Base-by-base conservation (phyloP, 2,329 filamentous ascomycete species). In the Ophiostoma quercus region DNA sequence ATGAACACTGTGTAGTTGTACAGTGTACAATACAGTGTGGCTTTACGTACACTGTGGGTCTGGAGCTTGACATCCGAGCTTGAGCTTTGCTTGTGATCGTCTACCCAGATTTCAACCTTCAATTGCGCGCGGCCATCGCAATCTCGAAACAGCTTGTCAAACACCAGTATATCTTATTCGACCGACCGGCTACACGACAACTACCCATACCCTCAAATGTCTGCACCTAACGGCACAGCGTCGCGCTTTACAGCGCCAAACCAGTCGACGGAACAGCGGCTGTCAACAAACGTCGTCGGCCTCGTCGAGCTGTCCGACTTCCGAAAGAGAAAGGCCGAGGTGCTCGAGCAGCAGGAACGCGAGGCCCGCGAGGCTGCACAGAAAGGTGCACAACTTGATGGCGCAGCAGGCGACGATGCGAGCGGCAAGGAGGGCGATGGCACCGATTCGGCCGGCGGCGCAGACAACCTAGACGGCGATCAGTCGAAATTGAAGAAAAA, bases 251-350 rank as follows among this genome's bases (percentile, higher is more conserved):
- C 89, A 1, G 84, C 89, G 60, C 91, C 94, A 76, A 89, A 88
- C 73, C 84, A 90, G 74, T 91, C 91, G 0, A 91, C 92, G 1
- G 88, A 94, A 78, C 90, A 97, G 76, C 84, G 92, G 16, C 84
- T 97, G 66, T 94, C 94, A 71, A 92, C 88, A 69, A 89, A 92
- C 76, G 96, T 92, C 0, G 93, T 97, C 74, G 95, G 95, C 57
- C 88, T 99, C 2, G 94, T 98, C 68, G 88, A 92, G 71, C 88
- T 97, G 62, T 92, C 92, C 74, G 95, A 98, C 78, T 98, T 96
- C 79, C 92, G 94, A 79, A 98, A 99, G 82, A 89, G 95, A 71
- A 92, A 94, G 79, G 94, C 93, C 75, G 92, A 97, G 79, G 92
- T 94, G n/a, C 83, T 97, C 66, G 94, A 97, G 79, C 89, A 92